Conservation (phyloP, 441 rosid genomes). For the Gossypium davidsonii region DNA sequence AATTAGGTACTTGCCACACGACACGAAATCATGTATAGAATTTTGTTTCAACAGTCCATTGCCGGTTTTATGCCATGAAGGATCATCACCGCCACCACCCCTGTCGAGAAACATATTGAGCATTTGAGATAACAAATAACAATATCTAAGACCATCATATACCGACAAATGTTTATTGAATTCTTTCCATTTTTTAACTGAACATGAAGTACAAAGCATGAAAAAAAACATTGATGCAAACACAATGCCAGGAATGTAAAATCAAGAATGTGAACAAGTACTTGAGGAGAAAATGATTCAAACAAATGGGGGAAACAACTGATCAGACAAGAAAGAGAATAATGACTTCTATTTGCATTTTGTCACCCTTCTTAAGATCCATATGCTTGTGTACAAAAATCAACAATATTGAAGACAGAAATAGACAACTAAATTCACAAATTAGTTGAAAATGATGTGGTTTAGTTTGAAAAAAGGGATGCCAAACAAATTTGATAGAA, state of each 20-base stretch:
- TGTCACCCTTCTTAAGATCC: neutral
- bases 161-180: neutral
- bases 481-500: neutral
- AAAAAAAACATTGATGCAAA: neutral
- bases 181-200: neutral
- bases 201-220: neutral
- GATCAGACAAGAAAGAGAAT: neutral
- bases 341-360: neutral
- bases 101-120: conserved; percentile 27
- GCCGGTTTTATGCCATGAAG: conserved; percentile 82
- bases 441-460: neutral
- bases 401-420: neutral
- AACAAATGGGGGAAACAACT: neutral
- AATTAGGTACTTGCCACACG: conserved; percentile 54
- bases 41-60: conserved; percentile 50
- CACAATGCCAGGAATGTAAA: neutral
- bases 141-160: neutral
- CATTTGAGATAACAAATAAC: neutral
- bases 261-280: neutral
- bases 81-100: conserved; percentile 67
- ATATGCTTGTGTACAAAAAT: neutral
- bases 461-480: neutral
- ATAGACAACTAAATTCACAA: neutral
- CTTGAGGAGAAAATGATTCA: neutral
- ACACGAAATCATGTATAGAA: conserved; percentile 63